Percentiles rank a stretch among this genome's conserved stretches.
These are phyloP conservation scores for Madurella mycetomatis DNA, from an alignment of 2,329 filamentous ascomycete genomes.

Conservation along the genomic window DNA sequence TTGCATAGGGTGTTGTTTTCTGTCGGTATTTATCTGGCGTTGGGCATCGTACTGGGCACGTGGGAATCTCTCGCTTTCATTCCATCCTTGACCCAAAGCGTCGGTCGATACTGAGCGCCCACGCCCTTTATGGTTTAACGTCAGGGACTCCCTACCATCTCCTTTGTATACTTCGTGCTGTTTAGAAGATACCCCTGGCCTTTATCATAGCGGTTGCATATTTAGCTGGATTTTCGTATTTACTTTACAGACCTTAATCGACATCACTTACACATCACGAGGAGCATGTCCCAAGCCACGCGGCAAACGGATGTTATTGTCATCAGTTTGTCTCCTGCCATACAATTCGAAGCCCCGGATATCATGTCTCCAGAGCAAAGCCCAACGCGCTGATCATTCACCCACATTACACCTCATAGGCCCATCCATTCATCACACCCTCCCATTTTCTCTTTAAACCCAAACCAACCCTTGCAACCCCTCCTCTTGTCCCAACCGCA, in stretches of 20 bases:
- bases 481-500: background rate
- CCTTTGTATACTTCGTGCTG: background rate
- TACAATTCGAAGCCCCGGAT: background rate
- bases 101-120: background rate
- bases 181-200: background rate
- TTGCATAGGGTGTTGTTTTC: background rate
- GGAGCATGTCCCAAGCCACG: background rate
- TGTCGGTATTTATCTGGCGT: too few relatives aligned
- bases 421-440: background rate
- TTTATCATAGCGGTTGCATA: too few relatives aligned
- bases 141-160: background rate
- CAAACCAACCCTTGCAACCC: background rate
- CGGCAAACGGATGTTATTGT: background rate
- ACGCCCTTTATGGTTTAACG: background rate
- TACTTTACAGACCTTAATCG: too few relatives aligned
- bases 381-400: slow-evolving; percentile 3
- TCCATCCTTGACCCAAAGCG: background rate
- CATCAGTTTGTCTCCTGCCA: background rate
- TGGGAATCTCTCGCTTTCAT: background rate
- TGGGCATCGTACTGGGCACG: too few relatives aligned
- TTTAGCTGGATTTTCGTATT: too few relatives aligned
- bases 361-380: slow-evolving; percentile 7
- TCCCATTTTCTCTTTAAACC: slow-evolving; percentile 1
- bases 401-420: slow-evolving; percentile 1
- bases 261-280: background rate